These are phyloP conservation scores for Candida ipomoeae DNA, from an alignment of 805 yeast genomes.

Conservation along the genomic window DNA sequence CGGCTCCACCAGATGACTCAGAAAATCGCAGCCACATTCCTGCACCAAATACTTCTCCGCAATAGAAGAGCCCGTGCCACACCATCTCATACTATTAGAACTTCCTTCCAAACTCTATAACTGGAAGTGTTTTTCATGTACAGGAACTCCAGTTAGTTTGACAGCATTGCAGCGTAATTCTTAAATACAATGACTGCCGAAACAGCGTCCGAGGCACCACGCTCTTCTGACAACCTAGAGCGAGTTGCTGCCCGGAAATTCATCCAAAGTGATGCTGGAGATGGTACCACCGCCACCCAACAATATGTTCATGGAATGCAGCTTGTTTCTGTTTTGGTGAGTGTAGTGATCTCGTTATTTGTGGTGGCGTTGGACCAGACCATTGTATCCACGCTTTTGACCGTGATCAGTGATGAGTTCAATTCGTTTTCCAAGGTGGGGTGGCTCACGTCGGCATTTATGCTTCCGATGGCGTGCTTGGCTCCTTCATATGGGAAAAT, in stretches of 20 bases:
- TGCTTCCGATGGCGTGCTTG: constrained; percentile 50
- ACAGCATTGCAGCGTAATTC: background rate
- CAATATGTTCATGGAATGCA: constrained; percentile 30
- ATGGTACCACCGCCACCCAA: constrained; percentile 35
- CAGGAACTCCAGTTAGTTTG: too few species aligned
- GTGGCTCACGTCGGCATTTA: constrained; percentile 56
- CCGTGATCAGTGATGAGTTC: constrained; percentile 48
- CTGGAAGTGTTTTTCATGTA: background rate
- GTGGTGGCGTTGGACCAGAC: constrained; percentile 55
- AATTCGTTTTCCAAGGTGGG: constrained; percentile 48
- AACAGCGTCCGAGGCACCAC: background rate
- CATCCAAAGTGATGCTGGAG: constrained; percentile 38
- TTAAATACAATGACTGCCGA: background rate
- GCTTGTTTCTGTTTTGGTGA: constrained; percentile 23
- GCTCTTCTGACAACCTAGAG: background rate
- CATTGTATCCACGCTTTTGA: constrained; percentile 50
- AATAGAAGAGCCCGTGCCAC: background rate
- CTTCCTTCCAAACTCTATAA: background rate
- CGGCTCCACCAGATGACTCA: background rate
- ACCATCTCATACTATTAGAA: background rate
- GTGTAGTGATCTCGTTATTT: constrained; percentile 31
- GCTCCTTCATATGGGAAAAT: constrained; percentile 57
- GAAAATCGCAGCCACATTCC: background rate
- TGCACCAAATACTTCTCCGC: background rate
- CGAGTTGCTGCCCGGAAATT: constrained; percentile 4